Evolutionary conservation across 1,284 basidiomycete genomes (phyloP), one percentile per base, ranked within the genome.

Genomic region (Ustilago curta): DNA sequence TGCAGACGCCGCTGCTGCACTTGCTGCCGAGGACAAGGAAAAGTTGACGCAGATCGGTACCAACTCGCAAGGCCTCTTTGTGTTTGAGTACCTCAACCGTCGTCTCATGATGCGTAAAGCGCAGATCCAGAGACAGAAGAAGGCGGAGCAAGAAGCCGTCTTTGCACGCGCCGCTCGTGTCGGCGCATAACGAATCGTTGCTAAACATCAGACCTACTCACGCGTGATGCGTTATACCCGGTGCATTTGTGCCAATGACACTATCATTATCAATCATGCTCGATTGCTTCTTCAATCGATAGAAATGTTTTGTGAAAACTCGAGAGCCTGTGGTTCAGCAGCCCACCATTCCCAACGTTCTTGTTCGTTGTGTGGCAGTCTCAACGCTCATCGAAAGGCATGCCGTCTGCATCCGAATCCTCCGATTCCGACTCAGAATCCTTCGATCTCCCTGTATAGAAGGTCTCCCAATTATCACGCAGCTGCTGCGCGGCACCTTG

Each of bases 71-170:
- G 67, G 69, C 6, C 59, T 78, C 12, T 74, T 55, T 37, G 78
- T 80, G 8, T 78, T 78, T 43, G 79, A 83, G 51, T 84, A 84
- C 59, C 68, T 84, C 44, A 74, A 76, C 8, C 74, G 77, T 21
- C 67, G 74, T 18, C 71, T 84, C 16, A 79, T 84, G 61, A 72
- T 73, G 31, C 57, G 76, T 21, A 79, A 76, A 54, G 82, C 81
- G 8, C 77, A 77, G 45, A 69, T 84, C 29, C 69, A 63, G 5
- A 65, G 74, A 42, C 51, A 66, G 44, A 71, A 74, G 49, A 77
- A 80, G 57, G 79, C 75, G 9, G 69, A 77, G 19, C 61, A 74
- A 27, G 70, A 79, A 19, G 80, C 76, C 11, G 61, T 79, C 21
- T 84, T 81, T 77, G 73, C 71, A 16, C 52, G 81, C 4, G 64